phyloP scores from a whole-genome alignment of 305 asterid genomes.

The Rubia occidens region DNA sequence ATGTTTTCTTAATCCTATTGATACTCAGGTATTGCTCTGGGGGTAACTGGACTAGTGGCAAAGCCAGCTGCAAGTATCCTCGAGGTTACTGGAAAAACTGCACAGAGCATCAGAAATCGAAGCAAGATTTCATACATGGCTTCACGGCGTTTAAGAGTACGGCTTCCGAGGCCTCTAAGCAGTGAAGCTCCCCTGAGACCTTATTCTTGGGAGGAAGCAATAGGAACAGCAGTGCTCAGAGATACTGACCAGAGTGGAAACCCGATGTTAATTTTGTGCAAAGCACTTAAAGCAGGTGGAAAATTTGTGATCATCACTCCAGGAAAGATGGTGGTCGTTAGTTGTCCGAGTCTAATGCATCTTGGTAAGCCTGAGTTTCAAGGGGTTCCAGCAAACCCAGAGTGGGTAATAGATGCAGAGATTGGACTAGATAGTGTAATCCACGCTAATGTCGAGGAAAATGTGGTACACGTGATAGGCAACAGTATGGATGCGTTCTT shows the following conservation, averaged over 20 bases:
- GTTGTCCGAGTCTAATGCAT: conserved; percentile 53
- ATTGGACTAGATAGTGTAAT: conserved; percentile 66
- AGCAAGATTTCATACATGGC: conserved; percentile 66
- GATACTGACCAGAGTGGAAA: conserved; percentile 39
- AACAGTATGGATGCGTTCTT: conserved; percentile 49
- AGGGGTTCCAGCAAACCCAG: conserved; percentile 77
- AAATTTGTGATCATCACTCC: conserved; percentile 52
- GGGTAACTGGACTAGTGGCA: conserved; percentile 91
- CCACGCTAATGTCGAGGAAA: conserved; percentile 56
- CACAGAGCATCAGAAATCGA: conserved; percentile 90
- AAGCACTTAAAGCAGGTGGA: conserved; percentile 61
- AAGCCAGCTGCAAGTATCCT: conserved; percentile 97
- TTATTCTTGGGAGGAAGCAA: conserved; percentile 94
- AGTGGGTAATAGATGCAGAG: conserved; percentile 57
- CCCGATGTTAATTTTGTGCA: conserved; percentile 54
- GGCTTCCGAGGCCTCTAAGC: conserved; percentile 78
- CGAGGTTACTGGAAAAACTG: conserved; percentile 95
- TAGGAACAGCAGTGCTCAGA: conserved; percentile 61
- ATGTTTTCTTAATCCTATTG: conserved; percentile 9
- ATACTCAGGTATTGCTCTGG: conserved; percentile 71
- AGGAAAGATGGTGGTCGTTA: conserved; percentile 53
- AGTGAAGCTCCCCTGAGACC: conserved; percentile 58
- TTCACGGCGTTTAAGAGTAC: conserved; percentile 50
- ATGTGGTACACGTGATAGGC: conserved; percentile 79
- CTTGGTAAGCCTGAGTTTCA: conserved; percentile 50